Base-by-base conservation (phyloP, 2,329 filamentous ascomycete species). In the Paracamarosporium sp. region DNA sequence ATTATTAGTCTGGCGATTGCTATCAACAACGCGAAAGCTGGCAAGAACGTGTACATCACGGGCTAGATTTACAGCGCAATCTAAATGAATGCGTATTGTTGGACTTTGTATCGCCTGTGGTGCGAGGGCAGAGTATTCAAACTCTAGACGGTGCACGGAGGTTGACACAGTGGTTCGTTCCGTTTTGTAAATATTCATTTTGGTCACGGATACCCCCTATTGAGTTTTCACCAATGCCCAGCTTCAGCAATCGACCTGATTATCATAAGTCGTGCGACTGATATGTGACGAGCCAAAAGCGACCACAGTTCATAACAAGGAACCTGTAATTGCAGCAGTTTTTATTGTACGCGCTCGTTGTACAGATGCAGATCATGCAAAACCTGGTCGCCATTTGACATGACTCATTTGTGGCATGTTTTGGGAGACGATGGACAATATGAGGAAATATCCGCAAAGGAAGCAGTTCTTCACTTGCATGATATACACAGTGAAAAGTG, bases 1-100 rank as follows among this genome's bases (percentile, higher is more conserved):
- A 69, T 76, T 38, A 61, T 64, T 9, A 70, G 71, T 20, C 51
- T 77, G 53, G 74, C 72, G 2, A 69, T 77, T 53, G 75, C 74
- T 24, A 61, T 77, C n/a, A 76, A 77, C 30, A 74, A 75, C 56
- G 70, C 62, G 15, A 64, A 67, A 47, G 72, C 70, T 6, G 72
- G 71, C n/a, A 55, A 64, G 43, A 74, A 76, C 47, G 48, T 51
- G 2, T 63, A 66, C 28, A 61, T 75, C 22, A 72, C 69, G 5
- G 65, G 51, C 1, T 50, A 35, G 31, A n/a, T n/a, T n/a, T n/a
- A n/a, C n/a, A n/a, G n/a, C n/a, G n/a, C n/a, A n/a, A n/a, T n/a
- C n/a, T n/a, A n/a, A n/a, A n/a, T n/a, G n/a, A n/a, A n/a, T 11
- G 25, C 35, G 41, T 24, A 25, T 9, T 27, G 17, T 25, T 22